A percentile compares a stretch with the other conserved stretches of the same genome.
These are phyloP conservation scores for Typha latifolia DNA, from an alignment of 176 grass and related monocot species.

Conservation along the genomic window DNA sequence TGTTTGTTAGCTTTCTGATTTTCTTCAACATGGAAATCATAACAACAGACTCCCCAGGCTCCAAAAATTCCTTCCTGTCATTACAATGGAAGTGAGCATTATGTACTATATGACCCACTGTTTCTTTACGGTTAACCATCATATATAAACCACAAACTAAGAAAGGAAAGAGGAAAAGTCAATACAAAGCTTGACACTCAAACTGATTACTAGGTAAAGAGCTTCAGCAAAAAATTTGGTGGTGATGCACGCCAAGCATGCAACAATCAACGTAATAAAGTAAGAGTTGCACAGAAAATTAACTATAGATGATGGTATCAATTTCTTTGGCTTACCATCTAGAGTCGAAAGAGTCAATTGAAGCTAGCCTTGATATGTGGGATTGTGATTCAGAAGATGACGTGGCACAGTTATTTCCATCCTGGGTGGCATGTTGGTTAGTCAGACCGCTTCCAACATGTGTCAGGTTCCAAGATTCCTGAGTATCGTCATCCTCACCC, in stretches of 20 bases:
- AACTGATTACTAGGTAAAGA: no score
- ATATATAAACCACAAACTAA: background rate
- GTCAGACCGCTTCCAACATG: constrained; percentile 38
- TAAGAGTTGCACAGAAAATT: background rate
- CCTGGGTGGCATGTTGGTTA: constrained; percentile 41
- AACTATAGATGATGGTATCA: background rate
- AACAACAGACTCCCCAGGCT: constrained; percentile 70
- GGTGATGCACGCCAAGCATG: no score
- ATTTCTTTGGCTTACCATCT: constrained; percentile 59
- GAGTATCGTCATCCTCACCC: constrained; percentile 54
- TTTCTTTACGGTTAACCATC: background rate
- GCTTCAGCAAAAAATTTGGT: no score
- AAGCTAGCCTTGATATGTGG: constrained; percentile 71
- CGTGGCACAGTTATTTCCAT: constrained; percentile 33
- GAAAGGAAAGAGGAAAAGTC: background rate
- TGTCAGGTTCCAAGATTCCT: constrained; percentile 68
- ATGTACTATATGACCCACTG: no score
- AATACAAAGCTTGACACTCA: no score
- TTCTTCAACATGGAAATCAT: constrained; percentile 98
- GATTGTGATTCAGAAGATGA: constrained; percentile 76
- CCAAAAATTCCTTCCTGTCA: constrained; percentile 86
- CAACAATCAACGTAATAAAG: background rate
- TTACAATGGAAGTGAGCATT: background rate
- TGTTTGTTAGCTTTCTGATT: constrained; percentile 87
- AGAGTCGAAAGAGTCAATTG: constrained; percentile 97